Percentiles rank a stretch among this genome's conserved stretches.
phyloP scores from a whole-genome alignment of 305 asterid species.

The Stenogyne calaminthoides region DNA sequence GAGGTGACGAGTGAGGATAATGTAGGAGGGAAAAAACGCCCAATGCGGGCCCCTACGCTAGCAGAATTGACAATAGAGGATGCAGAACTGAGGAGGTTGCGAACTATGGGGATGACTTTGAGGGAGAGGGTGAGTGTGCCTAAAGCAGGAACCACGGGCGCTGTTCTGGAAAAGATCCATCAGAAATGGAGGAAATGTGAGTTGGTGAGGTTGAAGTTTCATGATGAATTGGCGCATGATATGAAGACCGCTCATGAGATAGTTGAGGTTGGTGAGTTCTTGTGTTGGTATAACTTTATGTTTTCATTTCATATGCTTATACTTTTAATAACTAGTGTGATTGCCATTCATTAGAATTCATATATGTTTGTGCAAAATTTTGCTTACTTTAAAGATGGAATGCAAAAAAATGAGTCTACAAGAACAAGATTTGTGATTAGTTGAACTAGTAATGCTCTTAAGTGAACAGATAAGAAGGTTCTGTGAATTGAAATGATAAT shows the following conservation, averaged over 20 bases:
- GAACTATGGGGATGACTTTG: conserved; percentile 85
- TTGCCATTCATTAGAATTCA: not conserved
- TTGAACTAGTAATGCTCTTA: conserved; percentile 9
- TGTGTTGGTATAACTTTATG: conserved; percentile 15
- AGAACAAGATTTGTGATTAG: conserved; percentile 4
- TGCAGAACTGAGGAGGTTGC: conserved; percentile 87
- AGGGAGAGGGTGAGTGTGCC: conserved; percentile 89
- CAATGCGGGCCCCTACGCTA: conserved; percentile 72
- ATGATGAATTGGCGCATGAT: conserved; percentile 91
- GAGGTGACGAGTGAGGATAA: conserved; percentile 37
- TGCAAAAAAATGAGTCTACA: not conserved
- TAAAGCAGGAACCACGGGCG: conserved; percentile 93
- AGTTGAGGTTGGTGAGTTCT: conserved; percentile 81
- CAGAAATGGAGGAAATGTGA: conserved; percentile 89
- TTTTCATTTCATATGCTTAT: conserved; percentile 15
- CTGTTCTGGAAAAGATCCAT: conserved; percentile 86
- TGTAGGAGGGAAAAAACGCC: conserved; percentile 49
- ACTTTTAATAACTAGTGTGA: not conserved
- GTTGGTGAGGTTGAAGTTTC: conserved; percentile 93
- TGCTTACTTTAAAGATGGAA: not conserved
- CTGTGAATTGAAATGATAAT: conserved; percentile 10
- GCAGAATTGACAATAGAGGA: conserved; percentile 93
- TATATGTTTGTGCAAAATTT: not conserved
- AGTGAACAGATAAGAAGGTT: conserved; percentile 7
- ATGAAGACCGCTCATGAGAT: conserved; percentile 95